Evolutionary conservation across 1,284 basidiomycete genomes (phyloP).

Genomic region (Wallemia mellicola): DNA sequence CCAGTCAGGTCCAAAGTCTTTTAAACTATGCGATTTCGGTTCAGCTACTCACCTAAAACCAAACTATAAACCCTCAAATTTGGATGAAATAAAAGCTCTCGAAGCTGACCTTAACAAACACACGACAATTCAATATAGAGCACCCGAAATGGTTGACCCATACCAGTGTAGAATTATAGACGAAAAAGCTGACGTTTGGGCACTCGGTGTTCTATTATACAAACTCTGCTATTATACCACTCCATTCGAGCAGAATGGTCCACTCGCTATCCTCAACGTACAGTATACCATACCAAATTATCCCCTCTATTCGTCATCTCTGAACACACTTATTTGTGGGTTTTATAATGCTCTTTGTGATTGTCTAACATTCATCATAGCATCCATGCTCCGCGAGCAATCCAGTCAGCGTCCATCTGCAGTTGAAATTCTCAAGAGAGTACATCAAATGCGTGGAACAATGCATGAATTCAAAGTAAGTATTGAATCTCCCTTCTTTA

Average conservation of each 20-base stretch:
- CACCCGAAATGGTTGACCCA: constrained; percentile 93
- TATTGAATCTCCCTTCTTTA: neutral
- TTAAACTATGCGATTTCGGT: constrained; percentile 96
- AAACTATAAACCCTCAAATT: constrained; percentile 32
- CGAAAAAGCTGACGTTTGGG: constrained; percentile 61
- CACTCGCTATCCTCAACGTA: constrained; percentile 73
- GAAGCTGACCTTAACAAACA: constrained; percentile 80
- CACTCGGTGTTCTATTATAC: constrained; percentile 42
- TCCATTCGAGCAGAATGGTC: constrained; percentile 32
- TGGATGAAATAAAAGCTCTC: constrained; percentile 50
- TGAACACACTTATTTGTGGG: constrained; percentile 57
- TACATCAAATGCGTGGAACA: neutral
- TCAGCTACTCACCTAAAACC: constrained; percentile 45
- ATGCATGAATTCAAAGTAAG: neutral
- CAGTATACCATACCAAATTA: constrained; percentile 81
- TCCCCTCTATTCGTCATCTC: constrained; percentile 60
- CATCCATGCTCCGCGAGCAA: neutral
- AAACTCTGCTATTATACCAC: constrained; percentile 94
- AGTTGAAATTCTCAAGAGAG: neutral
- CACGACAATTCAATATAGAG: constrained; percentile 80
- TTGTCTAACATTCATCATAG: too few relatives aligned
- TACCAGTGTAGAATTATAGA: constrained; percentile 53
- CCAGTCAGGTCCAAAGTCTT: constrained; percentile 31
- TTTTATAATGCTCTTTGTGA: too few relatives aligned
- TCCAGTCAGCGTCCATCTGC: neutral